Evolutionary conservation across 2,329 filamentous ascomycete genomes (phyloP), one percentile per base, ranked within the genome.

Genomic region (Thelonectria blattea): DNA sequence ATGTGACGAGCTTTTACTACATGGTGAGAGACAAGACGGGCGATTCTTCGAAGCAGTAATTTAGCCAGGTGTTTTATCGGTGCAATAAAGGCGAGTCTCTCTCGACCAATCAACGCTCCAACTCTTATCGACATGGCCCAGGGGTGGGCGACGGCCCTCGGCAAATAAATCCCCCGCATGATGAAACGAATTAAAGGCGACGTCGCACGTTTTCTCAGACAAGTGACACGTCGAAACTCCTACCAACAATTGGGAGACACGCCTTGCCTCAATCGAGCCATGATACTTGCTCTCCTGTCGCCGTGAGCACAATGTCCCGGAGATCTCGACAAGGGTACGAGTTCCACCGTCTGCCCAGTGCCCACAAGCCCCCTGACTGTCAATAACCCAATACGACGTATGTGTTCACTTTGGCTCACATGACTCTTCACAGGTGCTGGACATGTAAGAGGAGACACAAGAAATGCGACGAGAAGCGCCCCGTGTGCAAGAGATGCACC

Each of bases 381-480:
- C n/a, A 7, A 7, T 24, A 7, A 7, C 22, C 34, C 34, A 24
- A 24, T 24, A 24, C 34, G n/a, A n/a, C n/a, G n/a, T n/a, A n/a
- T n/a, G 11, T 37, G 34, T 37, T 37, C 34, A 7, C 2, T 8
- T 37, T 37, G 15, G 10, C 34, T 37, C 34, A 37, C 34, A 15
- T 37, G 3, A 32, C 39, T 12, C 18, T 11, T 32, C 22, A 14
- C 8, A 63, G 62, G 42, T 64, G 62, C n/a, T 64, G 60, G 62
- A 64, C 62, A 12, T 64, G 60, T 22, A 64, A 64, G 20, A 54
- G 48, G 22, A 39, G 62, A 10, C 60, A 64, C 9, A 64, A 64
- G 12, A 64, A 64, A 60, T 64, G 56, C 49, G 62, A 64, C 17
- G 62, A 64, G 39, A 58, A 24, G 11, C 43, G 49, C 1, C 62